These are phyloP conservation scores for Pholiota adiposa DNA, from an alignment of 1,284 basidiomycete species.

Conservation along the genomic window DNA sequence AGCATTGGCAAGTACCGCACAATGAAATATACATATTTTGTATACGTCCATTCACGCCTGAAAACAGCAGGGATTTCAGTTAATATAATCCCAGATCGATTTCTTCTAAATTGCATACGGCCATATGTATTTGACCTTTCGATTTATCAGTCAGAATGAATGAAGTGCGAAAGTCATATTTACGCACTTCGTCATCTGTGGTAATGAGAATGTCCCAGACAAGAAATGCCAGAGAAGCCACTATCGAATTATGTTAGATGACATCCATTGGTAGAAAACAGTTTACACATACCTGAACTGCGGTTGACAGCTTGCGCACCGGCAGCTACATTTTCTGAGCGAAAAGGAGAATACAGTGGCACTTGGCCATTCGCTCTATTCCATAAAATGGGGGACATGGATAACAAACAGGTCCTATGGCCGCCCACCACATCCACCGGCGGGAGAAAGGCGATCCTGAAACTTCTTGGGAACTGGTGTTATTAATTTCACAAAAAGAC, in stretches of 20 bases:
- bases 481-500: not conserved
- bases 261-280: not conserved
- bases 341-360: conserved; percentile 24
- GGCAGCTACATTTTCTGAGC: conserved; percentile 17
- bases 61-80: not conserved
- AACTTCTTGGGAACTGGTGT: not conserved
- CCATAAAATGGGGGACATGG: conserved; percentile 3
- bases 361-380: not conserved
- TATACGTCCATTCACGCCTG: conserved; percentile 36
- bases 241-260: conserved; percentile 23
- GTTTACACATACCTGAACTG: conserved; percentile 28
- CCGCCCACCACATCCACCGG: not conserved
- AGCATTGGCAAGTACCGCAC: conserved; percentile 39
- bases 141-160: not conserved
- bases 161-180: not conserved
- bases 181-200: conserved; percentile 41
- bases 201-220: conserved; percentile 46
- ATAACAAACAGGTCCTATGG: not conserved
- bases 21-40: conserved; percentile 38
- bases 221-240: conserved; percentile 44
- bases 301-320: conserved; percentile 32
- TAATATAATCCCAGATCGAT: not conserved
- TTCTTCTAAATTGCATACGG: conserved; percentile 30
- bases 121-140: conserved; percentile 43
- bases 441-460: not conserved